Evolutionary conservation across 345 rosid genomes (phyloP).

Genomic region (Hypericum perforatum): DNA sequence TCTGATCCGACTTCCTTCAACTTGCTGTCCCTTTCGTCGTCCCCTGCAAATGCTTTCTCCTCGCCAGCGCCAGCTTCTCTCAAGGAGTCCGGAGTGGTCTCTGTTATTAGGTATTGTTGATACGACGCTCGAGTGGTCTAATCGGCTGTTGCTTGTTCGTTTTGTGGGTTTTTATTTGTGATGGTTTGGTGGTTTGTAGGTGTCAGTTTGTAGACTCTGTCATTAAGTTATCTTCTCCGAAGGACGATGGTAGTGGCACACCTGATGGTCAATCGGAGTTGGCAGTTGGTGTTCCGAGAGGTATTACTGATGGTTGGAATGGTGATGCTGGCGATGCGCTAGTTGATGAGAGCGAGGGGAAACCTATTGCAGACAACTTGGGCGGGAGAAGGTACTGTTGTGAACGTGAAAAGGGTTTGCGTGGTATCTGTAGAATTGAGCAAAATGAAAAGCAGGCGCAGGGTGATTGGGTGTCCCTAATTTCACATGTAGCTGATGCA

Average conservation of each 20-base stretch:
- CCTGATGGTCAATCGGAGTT: constrained; percentile 20
- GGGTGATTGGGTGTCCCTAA: constrained; percentile 22
- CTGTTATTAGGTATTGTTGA: constrained; percentile 25
- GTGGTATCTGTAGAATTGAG: constrained; percentile 22
- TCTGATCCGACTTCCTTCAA: constrained; percentile 19
- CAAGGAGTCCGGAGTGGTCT: constrained; percentile 35
- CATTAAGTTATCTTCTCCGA: constrained; percentile 17
- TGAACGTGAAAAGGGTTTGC: constrained; percentile 30
- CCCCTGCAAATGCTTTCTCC: constrained; percentile 43
- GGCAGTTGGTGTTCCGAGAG: constrained; percentile 26
- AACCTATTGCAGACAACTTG: constrained; percentile 7
- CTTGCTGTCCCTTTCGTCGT: constrained; percentile 24
- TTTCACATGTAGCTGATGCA: constrained; percentile 29
- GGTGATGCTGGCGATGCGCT: constrained; percentile 21
- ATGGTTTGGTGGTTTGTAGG: constrained; percentile 18
- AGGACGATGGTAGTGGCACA: constrained; percentile 15
- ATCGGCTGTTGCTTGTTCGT: not conserved
- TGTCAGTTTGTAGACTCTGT: constrained; percentile 21
- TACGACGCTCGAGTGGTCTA: too few relatives aligned
- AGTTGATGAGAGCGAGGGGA: constrained; percentile 14
- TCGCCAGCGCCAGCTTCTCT: constrained; percentile 33
- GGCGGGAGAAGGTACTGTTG: constrained; percentile 13
- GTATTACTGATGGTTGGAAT: constrained; percentile 17
- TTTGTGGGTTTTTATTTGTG: constrained; percentile 1
- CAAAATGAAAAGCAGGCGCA: constrained; percentile 22